Percentiles rank a stretch among this genome's conserved stretches.
These are phyloP conservation scores for Scolecobasidium constrictum DNA, from an alignment of 2,329 filamentous ascomycete genomes.

Conservation along the genomic window DNA sequence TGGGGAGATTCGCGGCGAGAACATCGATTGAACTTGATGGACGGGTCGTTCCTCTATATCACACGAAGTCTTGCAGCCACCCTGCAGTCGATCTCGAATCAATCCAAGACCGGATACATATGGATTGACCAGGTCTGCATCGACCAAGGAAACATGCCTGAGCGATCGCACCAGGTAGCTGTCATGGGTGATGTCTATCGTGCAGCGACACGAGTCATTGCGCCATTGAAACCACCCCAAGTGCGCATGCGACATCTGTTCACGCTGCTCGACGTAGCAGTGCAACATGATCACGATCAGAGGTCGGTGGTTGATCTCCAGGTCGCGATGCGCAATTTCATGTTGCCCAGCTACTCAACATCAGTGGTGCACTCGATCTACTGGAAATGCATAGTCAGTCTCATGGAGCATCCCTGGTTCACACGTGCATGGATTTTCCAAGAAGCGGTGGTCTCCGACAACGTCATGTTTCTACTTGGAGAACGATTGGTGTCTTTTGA, in stretches of 20 bases:
- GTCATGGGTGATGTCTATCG: conserved; percentile 11
- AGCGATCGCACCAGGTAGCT: conserved; percentile 10
- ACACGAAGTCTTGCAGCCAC: conserved; percentile 2
- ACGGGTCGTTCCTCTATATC: conserved; percentile 6
- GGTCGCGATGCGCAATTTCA: conserved; percentile 1
- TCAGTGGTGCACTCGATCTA: neutral
- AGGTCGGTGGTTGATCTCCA: conserved; percentile 7
- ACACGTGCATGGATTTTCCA: conserved; percentile 24
- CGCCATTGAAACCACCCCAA: neutral
- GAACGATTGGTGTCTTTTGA: conserved; percentile 7
- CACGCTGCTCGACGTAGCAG: conserved; percentile 5
- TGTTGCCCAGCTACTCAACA: neutral
- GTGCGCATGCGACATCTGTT: conserved; percentile 1
- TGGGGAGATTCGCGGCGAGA: conserved; percentile 5
- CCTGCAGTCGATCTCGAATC: conserved; percentile 1
- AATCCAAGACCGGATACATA: conserved; percentile 8
- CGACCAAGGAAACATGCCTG: conserved; percentile 10
- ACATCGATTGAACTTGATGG: conserved; percentile 6
- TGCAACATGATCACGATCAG: conserved; percentile 3
- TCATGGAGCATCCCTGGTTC: conserved; percentile 8
- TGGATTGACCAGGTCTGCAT: conserved; percentile 14
- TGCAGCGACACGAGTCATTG: neutral
- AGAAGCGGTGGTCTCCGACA: conserved; percentile 18
- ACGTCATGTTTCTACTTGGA: conserved; percentile 7
- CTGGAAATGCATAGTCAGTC: conserved; percentile 7